Conservation (phyloP, 2,329 filamentous ascomycete genomes). For the Magnaporthales sp. region DNA sequence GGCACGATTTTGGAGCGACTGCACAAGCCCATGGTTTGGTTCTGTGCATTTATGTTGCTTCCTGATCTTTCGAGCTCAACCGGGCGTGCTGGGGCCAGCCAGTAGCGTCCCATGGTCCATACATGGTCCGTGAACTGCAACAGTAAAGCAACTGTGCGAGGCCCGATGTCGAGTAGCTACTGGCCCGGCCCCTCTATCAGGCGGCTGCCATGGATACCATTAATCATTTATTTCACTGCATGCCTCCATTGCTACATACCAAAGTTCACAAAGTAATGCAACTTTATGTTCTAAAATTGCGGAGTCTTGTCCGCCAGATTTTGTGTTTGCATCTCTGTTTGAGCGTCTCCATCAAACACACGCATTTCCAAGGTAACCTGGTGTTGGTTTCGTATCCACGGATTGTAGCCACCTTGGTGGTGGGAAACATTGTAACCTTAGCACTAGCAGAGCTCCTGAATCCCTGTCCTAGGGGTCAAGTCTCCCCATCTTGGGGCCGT, state of each 20-base stretch:
- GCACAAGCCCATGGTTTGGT: background rate
- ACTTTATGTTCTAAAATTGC: background rate
- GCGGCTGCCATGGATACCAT: background rate
- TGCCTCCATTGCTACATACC: background rate
- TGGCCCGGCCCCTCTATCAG: background rate
- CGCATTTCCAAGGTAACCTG: background rate
- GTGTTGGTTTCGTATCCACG: conserved; percentile 1
- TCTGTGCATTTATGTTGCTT: background rate
- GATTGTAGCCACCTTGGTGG: background rate
- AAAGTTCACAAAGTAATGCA: background rate
- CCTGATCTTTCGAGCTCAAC: background rate
- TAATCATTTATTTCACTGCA: background rate
- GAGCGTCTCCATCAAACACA: background rate
- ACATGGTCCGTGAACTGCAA: background rate
- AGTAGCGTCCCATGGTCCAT: background rate
- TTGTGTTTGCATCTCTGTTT: background rate
- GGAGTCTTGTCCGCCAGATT: background rate
- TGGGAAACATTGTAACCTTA: background rate
- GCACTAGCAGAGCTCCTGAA: background rate
- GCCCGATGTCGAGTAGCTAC: background rate
- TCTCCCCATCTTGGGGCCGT: conserved; percentile 2
- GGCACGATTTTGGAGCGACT: background rate
- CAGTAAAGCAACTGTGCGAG: background rate
- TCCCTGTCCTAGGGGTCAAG: conserved; percentile 6
- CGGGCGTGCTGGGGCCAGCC: background rate